Evolutionary conservation across 2,329 filamentous ascomycete genomes (phyloP).

Genomic region (Fusarium xylarioides): DNA sequence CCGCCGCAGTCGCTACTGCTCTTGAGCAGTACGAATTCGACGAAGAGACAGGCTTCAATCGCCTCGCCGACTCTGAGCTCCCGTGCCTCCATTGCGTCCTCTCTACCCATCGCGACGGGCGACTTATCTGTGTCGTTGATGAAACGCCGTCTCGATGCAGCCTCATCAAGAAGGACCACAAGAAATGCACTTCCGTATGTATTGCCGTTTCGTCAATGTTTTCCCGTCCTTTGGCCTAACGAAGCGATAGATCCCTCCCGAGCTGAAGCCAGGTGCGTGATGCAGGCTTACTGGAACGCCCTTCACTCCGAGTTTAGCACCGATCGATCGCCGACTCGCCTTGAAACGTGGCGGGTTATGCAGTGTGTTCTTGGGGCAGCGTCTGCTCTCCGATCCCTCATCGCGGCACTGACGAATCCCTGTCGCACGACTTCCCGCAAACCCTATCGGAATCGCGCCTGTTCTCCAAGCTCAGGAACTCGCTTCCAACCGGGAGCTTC

Average conservation of each 20-base stretch:
- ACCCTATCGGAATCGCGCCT: too few species aligned
- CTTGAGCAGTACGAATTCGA: background rate
- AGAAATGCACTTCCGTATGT: too few species aligned
- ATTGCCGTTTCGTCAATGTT: too few species aligned
- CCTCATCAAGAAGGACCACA: background rate
- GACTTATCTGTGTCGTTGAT: background rate
- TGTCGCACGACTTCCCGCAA: background rate
- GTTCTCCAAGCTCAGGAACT: background rate
- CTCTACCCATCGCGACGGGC: background rate
- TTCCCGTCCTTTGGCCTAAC: too few species aligned
- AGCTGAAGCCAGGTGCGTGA: too few species aligned
- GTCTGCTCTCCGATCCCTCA: background rate
- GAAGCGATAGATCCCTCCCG: too few species aligned
- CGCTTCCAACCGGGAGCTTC: background rate
- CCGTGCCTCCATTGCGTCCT: background rate
- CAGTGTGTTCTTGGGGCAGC: background rate
- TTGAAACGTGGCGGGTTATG: background rate
- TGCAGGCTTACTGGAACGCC: too few species aligned
- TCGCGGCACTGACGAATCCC: background rate
- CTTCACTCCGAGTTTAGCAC: too few species aligned
- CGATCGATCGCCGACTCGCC: background rate
- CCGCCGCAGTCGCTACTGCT: background rate
- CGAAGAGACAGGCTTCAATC: background rate
- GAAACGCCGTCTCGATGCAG: background rate
- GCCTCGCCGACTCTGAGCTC: background rate